Conservation (phyloP, 441 rosid genomes). For the Eutrema salsugineum region DNA sequence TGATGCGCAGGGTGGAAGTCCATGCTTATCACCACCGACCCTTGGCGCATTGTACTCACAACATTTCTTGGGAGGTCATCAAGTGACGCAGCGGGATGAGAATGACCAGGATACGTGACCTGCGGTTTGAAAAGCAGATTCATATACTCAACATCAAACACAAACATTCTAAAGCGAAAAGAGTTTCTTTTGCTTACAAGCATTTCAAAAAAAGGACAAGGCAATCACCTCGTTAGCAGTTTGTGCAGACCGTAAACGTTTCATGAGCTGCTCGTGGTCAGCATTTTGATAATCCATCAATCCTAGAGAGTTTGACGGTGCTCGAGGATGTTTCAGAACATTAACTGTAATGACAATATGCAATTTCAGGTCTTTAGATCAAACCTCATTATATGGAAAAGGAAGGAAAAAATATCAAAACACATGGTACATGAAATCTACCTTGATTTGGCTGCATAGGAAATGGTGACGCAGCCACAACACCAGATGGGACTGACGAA, state of each 20-base stretch:
- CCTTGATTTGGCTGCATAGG: slow-evolving; percentile 50
- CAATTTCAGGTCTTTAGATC: neutral
- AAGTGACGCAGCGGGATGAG: slow-evolving; percentile 40
- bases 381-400: slow-evolving; percentile 28
- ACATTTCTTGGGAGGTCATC: slow-evolving; percentile 61
- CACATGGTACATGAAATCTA: slow-evolving; percentile 14
- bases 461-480: slow-evolving; percentile 43
- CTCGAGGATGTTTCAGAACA: slow-evolving; percentile 62
- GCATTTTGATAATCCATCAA: slow-evolving; percentile 67
- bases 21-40: slow-evolving; percentile 61
- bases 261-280: slow-evolving; percentile 77
- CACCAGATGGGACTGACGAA: slow-evolving; percentile 46
- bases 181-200: neutral
- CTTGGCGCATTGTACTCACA: slow-evolving; percentile 47
- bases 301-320: slow-evolving; percentile 54
- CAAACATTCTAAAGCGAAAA: neutral
- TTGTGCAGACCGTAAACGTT: slow-evolving; percentile 62
- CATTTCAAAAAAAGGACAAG: neutral
- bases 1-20: slow-evolving; percentile 66
- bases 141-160: slow-evolving; percentile 6
- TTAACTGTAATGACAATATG: slow-evolving; percentile 17
- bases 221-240: slow-evolving; percentile 53
- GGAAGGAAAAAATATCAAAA: neutral
- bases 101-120: slow-evolving; percentile 40
- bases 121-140: slow-evolving; percentile 29